Evolutionary conservation across 1,284 basidiomycete genomes (phyloP).

Genomic region (Cutaneotrichosporon dermatis): DNA sequence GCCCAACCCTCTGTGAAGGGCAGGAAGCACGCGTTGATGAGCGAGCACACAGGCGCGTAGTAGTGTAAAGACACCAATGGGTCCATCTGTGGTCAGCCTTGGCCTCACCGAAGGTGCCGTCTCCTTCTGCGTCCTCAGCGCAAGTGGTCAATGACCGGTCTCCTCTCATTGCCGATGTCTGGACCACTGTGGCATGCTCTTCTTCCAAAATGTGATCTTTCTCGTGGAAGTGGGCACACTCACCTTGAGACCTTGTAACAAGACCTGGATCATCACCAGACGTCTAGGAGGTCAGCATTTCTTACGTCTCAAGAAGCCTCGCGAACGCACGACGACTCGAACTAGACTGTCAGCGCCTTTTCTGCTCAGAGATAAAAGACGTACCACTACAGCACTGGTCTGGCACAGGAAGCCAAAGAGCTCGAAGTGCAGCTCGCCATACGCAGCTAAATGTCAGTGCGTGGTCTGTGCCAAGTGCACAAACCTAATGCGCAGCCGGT

Average conservation of each 20-base stretch:
- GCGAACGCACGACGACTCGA: conserved; percentile 38
- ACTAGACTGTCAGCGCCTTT: conserved; percentile 21
- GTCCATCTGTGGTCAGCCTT: conserved; percentile 64
- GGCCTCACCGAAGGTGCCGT: no score
- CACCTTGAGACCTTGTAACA: conserved; percentile 46
- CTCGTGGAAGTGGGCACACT: neutral
- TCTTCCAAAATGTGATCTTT: no score
- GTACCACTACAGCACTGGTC: conserved; percentile 62
- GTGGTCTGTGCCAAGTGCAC: conserved; percentile 41
- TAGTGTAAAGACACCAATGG: conserved; percentile 93
- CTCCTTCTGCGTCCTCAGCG: no score
- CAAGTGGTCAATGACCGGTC: no score
- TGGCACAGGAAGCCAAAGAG: conserved; percentile 79
- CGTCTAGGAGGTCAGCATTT: conserved; percentile 46
- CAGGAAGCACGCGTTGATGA: conserved; percentile 76
- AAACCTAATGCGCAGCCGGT: conserved; percentile 77
- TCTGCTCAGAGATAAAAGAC: conserved; percentile 9
- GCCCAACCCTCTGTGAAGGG: conserved; percentile 87
- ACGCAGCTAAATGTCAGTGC: conserved; percentile 42
- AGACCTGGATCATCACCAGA: conserved; percentile 83
- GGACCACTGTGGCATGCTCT: no score
- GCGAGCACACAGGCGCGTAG: conserved; percentile 83
- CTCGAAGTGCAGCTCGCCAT: conserved; percentile 82
- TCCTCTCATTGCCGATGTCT: no score
- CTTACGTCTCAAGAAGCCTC: neutral